These are phyloP conservation scores for Rhytidiadelphus loreus DNA, from an alignment of 225 moss, liverwort and hornwort species.

Conservation along the genomic window DNA sequence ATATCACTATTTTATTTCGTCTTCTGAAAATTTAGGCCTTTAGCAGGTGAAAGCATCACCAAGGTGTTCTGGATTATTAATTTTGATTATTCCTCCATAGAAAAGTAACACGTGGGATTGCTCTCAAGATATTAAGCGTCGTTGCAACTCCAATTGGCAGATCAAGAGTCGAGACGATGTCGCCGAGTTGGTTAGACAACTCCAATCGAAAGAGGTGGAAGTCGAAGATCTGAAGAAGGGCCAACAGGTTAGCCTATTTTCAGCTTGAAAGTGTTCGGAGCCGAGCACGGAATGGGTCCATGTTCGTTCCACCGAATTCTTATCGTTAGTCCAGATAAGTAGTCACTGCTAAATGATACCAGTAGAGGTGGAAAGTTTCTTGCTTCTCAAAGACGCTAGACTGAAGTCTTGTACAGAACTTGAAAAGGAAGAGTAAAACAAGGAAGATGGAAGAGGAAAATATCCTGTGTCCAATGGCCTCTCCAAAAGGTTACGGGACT, in stretches of 20 bases:
- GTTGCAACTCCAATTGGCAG: slow-evolving; percentile 9
- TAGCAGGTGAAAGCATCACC: neutral
- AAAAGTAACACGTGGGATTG: neutral
- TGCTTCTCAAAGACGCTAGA: neutral
- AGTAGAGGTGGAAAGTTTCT: neutral
- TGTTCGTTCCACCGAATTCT: neutral
- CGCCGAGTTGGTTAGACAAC: slow-evolving; percentile 5
- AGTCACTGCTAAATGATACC: neutral
- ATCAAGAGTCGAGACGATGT: neutral
- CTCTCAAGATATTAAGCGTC: neutral
- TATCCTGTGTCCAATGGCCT: slow-evolving; percentile 2
- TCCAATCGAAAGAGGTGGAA: slow-evolving; percentile 24
- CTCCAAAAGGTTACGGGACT: slow-evolving; percentile 21
- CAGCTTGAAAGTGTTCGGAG: neutral
- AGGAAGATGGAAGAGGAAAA: slow-evolving; percentile 11
- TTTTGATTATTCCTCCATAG: neutral
- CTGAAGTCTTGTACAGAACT: slow-evolving; percentile 2
- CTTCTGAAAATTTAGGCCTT: neutral
- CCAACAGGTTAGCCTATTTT: slow-evolving; percentile 18
- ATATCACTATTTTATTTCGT: neutral
- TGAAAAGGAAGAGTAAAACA: slow-evolving; percentile 22
- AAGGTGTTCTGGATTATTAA: neutral
- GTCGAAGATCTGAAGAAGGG: slow-evolving; percentile 14
- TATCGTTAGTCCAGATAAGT: neutral
- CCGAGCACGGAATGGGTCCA: neutral